These are phyloP conservation scores for Fusarium luffae DNA, from an alignment of 2,329 filamentous ascomycete species.

Conservation along the genomic window DNA sequence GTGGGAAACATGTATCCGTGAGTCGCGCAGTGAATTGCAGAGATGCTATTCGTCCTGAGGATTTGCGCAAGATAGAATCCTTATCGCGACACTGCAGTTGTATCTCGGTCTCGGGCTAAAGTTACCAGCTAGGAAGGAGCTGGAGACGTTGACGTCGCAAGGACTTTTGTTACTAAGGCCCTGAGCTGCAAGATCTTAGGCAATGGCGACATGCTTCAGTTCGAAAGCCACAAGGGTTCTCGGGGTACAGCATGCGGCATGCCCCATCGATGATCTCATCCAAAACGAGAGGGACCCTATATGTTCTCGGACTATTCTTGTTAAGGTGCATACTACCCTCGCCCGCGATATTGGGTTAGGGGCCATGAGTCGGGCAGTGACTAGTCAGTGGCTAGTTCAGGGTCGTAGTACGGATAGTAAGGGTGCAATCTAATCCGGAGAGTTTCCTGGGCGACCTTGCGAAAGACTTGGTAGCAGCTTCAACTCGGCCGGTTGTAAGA, in stretches of 20 bases:
- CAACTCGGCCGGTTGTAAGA: background rate
- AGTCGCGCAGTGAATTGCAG: background rate
- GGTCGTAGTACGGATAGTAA: background rate
- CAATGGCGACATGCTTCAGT: constrained; percentile 1
- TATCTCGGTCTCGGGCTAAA: background rate
- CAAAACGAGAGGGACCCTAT: constrained; percentile 2
- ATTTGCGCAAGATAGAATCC: constrained; percentile 14
- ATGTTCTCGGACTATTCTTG: background rate
- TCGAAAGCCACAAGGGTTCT: constrained; percentile 13
- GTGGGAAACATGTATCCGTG: background rate
- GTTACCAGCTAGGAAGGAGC: constrained; percentile 40
- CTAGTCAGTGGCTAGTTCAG: background rate
- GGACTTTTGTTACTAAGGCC: constrained; percentile 30
- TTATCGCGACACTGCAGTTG: constrained; percentile 29
- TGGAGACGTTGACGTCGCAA: constrained; percentile 8
- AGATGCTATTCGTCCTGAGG: background rate
- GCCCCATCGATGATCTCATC: constrained; percentile 23
- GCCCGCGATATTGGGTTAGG: background rate
- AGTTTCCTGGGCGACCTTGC: background rate
- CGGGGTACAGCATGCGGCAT: constrained; percentile 9
- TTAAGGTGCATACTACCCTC: background rate
- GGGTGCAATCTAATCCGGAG: background rate
- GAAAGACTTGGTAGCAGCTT: background rate
- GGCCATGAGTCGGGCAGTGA: background rate
- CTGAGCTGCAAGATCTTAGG: constrained; percentile 6